phyloP scores from a whole-genome alignment of 192 early-diverging fungal species.

The Coemansia sp. region DNA sequence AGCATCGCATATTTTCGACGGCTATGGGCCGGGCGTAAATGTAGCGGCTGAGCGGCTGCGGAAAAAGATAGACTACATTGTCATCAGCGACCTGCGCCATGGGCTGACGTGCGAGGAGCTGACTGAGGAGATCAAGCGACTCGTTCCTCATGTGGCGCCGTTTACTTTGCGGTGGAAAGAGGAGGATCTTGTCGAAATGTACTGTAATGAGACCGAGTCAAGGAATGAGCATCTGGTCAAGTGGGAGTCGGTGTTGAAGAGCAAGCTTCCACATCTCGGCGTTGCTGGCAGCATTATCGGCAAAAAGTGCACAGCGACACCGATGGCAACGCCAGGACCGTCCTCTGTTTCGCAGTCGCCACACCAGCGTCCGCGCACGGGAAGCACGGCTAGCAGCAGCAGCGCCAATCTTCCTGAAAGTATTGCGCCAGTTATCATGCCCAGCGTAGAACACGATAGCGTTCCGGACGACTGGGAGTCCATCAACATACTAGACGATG shows the following conservation, averaged over 20 bases:
- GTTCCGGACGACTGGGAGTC: constrained; percentile 53
- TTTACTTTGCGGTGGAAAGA: constrained; percentile 30
- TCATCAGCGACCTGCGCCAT: constrained; percentile 43
- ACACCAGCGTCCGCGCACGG: background rate
- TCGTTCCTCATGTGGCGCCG: constrained; percentile 19
- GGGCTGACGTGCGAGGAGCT: constrained; percentile 45
- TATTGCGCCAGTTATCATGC: background rate
- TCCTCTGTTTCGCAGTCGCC: background rate
- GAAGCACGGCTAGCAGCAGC: constrained; percentile 1
- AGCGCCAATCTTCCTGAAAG: background rate
- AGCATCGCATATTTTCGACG: constrained; percentile 31
- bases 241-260: constrained; percentile 37
- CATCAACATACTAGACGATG: constrained; percentile 15
- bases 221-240: constrained; percentile 33
- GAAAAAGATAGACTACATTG: constrained; percentile 27
- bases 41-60: constrained; percentile 34
- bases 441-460: constrained; percentile 5
- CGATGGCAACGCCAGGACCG: background rate
- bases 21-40: background rate
- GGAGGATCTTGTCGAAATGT: constrained; percentile 44
- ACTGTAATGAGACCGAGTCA: constrained; percentile 21
- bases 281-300: constrained; percentile 38
- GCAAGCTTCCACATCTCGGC: constrained; percentile 37
- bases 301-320: background rate
- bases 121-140: constrained; percentile 19